phyloP scores from a whole-genome alignment of 2,329 filamentous ascomycete genomes.

The Alternaria atra region DNA sequence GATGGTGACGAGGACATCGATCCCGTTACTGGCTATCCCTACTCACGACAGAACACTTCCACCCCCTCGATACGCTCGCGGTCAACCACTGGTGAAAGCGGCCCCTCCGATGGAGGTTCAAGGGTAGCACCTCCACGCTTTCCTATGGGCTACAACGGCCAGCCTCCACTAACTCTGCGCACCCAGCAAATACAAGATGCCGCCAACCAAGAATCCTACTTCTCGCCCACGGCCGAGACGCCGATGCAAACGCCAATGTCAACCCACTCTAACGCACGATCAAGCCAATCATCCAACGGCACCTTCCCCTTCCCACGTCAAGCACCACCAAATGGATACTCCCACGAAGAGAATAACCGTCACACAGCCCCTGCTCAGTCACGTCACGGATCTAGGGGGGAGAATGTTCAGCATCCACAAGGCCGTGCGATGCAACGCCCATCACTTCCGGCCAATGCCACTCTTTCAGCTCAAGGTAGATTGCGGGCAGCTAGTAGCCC shows the following conservation, averaged over 20 bases:
- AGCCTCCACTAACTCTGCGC: slow-evolving; percentile 73
- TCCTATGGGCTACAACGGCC: slow-evolving; percentile 65
- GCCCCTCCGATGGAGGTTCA: slow-evolving; percentile 58
- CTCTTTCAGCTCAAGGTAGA: slow-evolving; percentile 61
- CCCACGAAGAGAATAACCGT: slow-evolving; percentile 76
- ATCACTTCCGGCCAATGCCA: slow-evolving; percentile 75
- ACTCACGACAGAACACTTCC: slow-evolving; percentile 73
- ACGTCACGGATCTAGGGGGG: slow-evolving; percentile 78
- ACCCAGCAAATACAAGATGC: slow-evolving; percentile 68
- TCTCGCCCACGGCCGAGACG: slow-evolving; percentile 85
- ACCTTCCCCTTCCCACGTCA: slow-evolving; percentile 85
- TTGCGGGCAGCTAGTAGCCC: slow-evolving; percentile 94
- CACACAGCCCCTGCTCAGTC: slow-evolving; percentile 90
- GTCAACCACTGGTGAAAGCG: slow-evolving; percentile 77
- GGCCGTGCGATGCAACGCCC: slow-evolving; percentile 75
- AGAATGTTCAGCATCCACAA: slow-evolving; percentile 71
- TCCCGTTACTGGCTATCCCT: slow-evolving; percentile 53
- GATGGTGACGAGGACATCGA: slow-evolving; percentile 62
- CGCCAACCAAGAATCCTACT: slow-evolving; percentile 86
- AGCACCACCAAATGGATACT: slow-evolving; percentile 73
- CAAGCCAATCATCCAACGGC: slow-evolving; percentile 74
- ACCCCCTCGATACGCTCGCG: slow-evolving; percentile 78
- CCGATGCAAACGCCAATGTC: slow-evolving; percentile 82
- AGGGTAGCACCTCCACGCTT: slow-evolving; percentile 75
- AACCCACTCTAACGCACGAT: slow-evolving; percentile 63